These are phyloP conservation scores for Prunus yedoensis DNA, from an alignment of 331 rosid species.

Conservation along the genomic window DNA sequence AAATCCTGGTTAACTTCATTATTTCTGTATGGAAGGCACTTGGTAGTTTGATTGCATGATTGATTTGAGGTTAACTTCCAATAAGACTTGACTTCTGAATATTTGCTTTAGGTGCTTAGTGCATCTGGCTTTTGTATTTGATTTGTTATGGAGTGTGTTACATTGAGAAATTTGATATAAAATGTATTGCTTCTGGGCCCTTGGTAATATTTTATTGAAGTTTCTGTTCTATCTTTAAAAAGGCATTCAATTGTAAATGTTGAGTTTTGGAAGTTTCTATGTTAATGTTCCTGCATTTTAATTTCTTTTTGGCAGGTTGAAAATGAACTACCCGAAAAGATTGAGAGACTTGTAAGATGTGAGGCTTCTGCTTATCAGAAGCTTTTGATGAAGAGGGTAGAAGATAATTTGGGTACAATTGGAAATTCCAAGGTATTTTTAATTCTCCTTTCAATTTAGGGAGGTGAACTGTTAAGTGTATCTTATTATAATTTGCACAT, in stretches of 20 bases:
- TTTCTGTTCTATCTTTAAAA: neutral
- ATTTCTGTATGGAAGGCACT: neutral
- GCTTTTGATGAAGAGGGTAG: slow-evolving; percentile 98
- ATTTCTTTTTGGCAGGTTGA: slow-evolving; percentile 64
- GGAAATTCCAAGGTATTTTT: slow-evolving; percentile 70
- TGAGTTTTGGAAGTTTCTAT: slow-evolving; percentile 20
- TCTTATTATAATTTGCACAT: slow-evolving; percentile 3
- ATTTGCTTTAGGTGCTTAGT: neutral
- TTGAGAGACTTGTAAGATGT: slow-evolving; percentile 92
- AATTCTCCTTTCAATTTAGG: slow-evolving; percentile 8
- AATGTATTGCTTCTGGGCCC: neutral
- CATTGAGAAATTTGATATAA: neutral
- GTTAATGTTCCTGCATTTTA: slow-evolving; percentile 30
- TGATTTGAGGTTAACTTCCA: neutral
- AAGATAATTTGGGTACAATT: slow-evolving; percentile 93
- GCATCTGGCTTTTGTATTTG: neutral
- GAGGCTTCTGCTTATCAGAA: slow-evolving; percentile 99
- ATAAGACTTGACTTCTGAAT: neutral
- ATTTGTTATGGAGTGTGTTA: neutral
- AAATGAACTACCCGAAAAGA: slow-evolving; percentile 94
- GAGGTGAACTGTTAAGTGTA: neutral
- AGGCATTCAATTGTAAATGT: neutral
- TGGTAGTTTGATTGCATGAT: neutral
- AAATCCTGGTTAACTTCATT: neutral
- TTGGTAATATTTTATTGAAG: neutral